Percentiles rank a stretch among this genome's conserved stretches.
Evolutionary conservation across 352 stramenopile species (phyloP).

Genomic region (Globisporangium irregulare): DNA sequence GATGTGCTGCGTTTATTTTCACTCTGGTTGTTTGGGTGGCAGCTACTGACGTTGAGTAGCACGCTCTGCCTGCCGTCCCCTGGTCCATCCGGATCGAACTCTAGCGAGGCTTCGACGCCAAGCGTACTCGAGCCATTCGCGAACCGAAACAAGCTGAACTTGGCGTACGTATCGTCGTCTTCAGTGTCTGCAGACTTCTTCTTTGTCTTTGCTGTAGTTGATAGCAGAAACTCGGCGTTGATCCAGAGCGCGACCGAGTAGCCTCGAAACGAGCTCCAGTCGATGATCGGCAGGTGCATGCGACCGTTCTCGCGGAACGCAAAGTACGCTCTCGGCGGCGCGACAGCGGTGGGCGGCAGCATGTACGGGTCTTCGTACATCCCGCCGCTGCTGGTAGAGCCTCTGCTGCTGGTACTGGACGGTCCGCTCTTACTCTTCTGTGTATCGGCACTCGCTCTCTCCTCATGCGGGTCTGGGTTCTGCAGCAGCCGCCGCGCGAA

Average conservation of each 20-base stretch:
- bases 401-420: not conserved
- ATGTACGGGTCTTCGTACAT: constrained; percentile 28
- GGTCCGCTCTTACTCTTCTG: not conserved
- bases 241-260: constrained; percentile 82
- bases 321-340: constrained; percentile 65
- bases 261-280: constrained; percentile 76
- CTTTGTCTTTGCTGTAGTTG: not conserved
- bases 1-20: constrained; percentile 16
- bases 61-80: constrained; percentile 21
- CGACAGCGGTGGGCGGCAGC: constrained; percentile 27
- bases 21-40: constrained; percentile 27
- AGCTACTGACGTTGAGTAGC: constrained; percentile 54
- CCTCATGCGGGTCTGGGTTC: constrained; percentile 12
- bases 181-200: not conserved
- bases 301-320: constrained; percentile 52
- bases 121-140: constrained; percentile 65
- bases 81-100: constrained; percentile 34
- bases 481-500: constrained; percentile 38
- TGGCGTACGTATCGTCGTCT: constrained; percentile 17
- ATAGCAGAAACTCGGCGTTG: constrained; percentile 36
- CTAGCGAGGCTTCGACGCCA: constrained; percentile 67
- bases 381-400: not conserved
- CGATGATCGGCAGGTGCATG: constrained; percentile 75
- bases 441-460: constrained; percentile 5
- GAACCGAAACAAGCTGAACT: constrained; percentile 75